These are phyloP conservation scores for Chaetomium strumarium DNA, from an alignment of 2,329 filamentous ascomycete genomes.

Conservation along the genomic window DNA sequence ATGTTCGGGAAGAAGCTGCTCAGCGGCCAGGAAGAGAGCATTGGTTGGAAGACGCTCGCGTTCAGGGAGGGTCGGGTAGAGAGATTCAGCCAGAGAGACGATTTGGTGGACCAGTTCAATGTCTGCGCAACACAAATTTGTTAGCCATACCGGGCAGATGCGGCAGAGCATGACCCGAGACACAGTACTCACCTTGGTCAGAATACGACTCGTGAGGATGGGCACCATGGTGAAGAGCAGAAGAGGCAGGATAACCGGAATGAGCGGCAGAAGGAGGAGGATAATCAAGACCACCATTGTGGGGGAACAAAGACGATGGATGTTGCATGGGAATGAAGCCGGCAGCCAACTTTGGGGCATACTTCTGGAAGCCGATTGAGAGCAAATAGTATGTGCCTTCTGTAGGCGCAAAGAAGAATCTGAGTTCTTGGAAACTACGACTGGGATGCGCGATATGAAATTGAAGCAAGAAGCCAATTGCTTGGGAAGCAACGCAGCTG, in stretches of 20 bases:
- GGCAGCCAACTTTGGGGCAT: constrained; percentile 3
- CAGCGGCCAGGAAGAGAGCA: constrained; percentile 76
- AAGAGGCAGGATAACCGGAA: constrained; percentile 12
- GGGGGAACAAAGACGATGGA: not conserved
- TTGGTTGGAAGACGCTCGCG: constrained; percentile 63
- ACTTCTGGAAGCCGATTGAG: not conserved
- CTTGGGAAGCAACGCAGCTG: not conserved
- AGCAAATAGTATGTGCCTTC: not conserved
- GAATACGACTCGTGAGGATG: constrained; percentile 40
- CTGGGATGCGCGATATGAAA: not conserved
- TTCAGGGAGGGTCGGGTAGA: constrained; percentile 51
- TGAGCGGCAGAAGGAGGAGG: not conserved
- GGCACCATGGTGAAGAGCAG: constrained; percentile 16
- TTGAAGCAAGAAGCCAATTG: not conserved
- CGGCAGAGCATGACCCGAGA: not conserved
- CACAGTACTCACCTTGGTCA: constrained; percentile 18
- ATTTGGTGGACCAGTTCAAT: constrained; percentile 74
- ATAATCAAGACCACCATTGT: not conserved
- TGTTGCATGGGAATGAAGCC: constrained; percentile 4
- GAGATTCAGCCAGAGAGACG: constrained; percentile 62
- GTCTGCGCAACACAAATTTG: constrained; percentile 46
- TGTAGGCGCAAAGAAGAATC: too few relatives aligned
- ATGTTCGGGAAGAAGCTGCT: constrained; percentile 64
- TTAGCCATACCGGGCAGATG: constrained; percentile 1
- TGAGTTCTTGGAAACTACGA: not conserved